phyloP scores from a whole-genome alignment of 1,284 basidiomycete species.

The Leccinum subrobustum region DNA sequence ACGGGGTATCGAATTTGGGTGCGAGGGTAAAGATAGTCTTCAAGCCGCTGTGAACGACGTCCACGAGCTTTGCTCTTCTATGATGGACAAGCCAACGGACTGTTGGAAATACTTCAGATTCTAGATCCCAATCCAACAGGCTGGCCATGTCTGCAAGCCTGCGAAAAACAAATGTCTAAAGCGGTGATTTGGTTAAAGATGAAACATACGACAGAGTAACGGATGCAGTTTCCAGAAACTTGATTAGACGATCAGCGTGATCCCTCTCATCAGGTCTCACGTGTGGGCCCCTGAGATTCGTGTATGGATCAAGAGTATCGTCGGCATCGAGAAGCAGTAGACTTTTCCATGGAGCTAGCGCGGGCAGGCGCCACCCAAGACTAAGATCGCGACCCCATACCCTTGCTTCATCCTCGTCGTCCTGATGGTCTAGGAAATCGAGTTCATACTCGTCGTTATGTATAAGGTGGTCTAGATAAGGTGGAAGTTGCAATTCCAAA shows the following conservation, averaged over 20 bases:
- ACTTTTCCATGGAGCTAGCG: slow-evolving; percentile 91
- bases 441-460: slow-evolving; percentile 51
- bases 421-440: slow-evolving; percentile 42
- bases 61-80: slow-evolving; percentile 85
- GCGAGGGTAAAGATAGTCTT: slow-evolving; percentile 83
- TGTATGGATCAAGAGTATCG: slow-evolving; percentile 60
- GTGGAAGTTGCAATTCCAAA: slow-evolving; percentile 80
- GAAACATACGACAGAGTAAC: slow-evolving; percentile 62
- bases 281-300: slow-evolving; percentile 57
- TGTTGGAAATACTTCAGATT: slow-evolving; percentile 83
- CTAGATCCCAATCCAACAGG: slow-evolving; percentile 82
- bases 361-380: slow-evolving; percentile 69
- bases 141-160: slow-evolving; percentile 88
- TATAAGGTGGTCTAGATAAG: slow-evolving; percentile 66
- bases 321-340: slow-evolving; percentile 73
- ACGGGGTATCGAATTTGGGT: slow-evolving; percentile 67
- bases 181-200: background rate
- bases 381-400: slow-evolving; percentile 69
- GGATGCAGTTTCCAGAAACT: slow-evolving; percentile 66
- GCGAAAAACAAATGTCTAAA: slow-evolving; percentile 6
- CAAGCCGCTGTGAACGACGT: slow-evolving; percentile 78
- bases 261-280: slow-evolving; percentile 62
- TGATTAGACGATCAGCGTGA: slow-evolving; percentile 66
- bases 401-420: slow-evolving; percentile 54
- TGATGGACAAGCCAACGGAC: slow-evolving; percentile 91